Evolutionary conservation across 805 yeast species (phyloP).

Genomic region (Tetrapisispora taiwanensis): DNA sequence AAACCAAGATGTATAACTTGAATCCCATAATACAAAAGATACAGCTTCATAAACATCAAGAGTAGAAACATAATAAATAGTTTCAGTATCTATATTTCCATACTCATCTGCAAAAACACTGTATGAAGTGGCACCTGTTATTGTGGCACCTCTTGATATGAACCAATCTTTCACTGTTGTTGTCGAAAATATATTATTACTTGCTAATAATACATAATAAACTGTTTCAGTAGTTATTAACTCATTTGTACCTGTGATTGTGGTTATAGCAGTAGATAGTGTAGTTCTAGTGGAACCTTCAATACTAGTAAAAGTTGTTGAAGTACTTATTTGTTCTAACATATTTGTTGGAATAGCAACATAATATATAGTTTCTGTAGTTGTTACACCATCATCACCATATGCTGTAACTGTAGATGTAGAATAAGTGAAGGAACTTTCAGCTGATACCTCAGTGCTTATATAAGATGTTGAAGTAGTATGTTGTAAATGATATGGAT

Average conservation of each 20-base stretch:
- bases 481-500: not conserved
- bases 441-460: not conserved
- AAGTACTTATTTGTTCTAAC: not conserved
- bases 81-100: not conserved
- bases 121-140: not conserved
- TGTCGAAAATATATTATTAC: not conserved
- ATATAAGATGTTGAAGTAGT: not conserved
- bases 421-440: not conserved
- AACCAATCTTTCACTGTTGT: not conserved
- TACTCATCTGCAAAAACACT: not conserved
- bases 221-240: not conserved
- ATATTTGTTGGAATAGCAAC: not conserved
- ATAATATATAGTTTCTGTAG: not conserved
- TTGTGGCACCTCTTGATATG: not conserved
- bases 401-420: not conserved
- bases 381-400: not conserved
- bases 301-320: conserved; percentile 2
- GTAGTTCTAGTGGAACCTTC: not conserved
- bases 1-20: not conserved
- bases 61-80: not conserved
- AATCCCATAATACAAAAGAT: not conserved
- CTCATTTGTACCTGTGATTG: too few relatives aligned
- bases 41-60: not conserved
- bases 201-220: not conserved
- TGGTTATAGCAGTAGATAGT: not conserved